Evolutionary conservation across 2,329 filamentous ascomycete genomes (phyloP).

Genomic region (Ceratocystis diversiconidia): DNA sequence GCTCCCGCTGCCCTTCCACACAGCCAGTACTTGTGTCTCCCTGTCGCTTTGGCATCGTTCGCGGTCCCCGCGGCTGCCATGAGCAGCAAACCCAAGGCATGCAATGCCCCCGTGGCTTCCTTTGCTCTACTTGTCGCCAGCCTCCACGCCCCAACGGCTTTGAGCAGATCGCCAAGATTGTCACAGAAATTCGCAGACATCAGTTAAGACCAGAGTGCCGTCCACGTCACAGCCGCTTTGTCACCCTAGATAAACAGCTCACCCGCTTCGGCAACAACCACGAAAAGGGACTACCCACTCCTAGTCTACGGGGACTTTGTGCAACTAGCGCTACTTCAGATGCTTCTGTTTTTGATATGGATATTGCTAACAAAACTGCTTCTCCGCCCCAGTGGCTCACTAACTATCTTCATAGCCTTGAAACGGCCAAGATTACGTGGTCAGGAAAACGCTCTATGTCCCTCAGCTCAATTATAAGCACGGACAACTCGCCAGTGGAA

Average conservation of each 20-base stretch:
- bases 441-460: neutral
- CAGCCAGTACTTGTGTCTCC: constrained; percentile 1
- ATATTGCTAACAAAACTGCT: neutral
- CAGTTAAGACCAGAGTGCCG: neutral
- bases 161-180: neutral
- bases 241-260: neutral
- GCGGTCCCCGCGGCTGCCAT: neutral
- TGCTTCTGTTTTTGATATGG: neutral
- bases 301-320: neutral
- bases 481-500: neutral
- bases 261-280: neutral
- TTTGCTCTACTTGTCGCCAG: neutral
- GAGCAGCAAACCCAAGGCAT: constrained; percentile 1
- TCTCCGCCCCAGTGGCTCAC: neutral
- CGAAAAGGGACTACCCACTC: neutral
- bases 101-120: neutral
- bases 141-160: neutral
- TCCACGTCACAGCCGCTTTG: neutral
- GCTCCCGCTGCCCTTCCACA: neutral
- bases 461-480: neutral
- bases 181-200: neutral
- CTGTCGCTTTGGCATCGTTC: neutral
- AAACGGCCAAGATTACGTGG: neutral
- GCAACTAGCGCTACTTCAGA: neutral
- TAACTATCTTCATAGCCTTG: neutral